Evolutionary conservation across 257 asterid genomes (phyloP), one percentile per base, ranked within the genome.

Genomic region (Cruciata laevipes): DNA sequence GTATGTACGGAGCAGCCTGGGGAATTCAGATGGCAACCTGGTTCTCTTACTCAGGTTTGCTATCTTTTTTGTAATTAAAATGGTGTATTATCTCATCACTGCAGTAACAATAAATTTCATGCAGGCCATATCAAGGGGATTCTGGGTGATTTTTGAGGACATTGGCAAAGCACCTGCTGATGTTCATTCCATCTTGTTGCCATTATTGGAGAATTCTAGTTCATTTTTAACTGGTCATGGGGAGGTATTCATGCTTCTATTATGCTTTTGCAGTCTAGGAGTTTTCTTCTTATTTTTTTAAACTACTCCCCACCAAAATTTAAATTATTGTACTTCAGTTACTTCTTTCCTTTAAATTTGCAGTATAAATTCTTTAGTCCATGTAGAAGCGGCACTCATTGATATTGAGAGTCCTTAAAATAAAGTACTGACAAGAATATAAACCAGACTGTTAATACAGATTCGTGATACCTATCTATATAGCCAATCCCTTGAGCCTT

Each of bases 11-110:
- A 90, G 71, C 81, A 80, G 74, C 99, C 99, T 71, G 99, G 99
- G 35, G 97, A 94, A 81, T 94, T 94, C 86, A 84, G 87, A 83
- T 94, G 99, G 99, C 99, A 90, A 76, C 95, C 92, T 80, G 99
- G 97, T 75, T 86, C 96, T 72, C 97, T 94, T 66, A 83, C 96
- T 44, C 99, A 90, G 97, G 99, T 93, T 75, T 76, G 80, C 21
- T 68, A 63, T 24, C 8, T 40, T 40, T 59, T 57, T 49, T 13
- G 42, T n/a, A 63, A 8, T 7, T 71, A 67, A 21, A 68, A 32
- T 21, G 67, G 42, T 37, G 2, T 37, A 23, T 76, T 73, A 68
- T 71, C 24, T 71, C 73, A 55, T 76, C 66, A 49, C 63, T 27
- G 75, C 35, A 49, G 23, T 33, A 44, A 74, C 55, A 47, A 47